Evolutionary conservation across 2,329 filamentous ascomycete genomes (phyloP).

Genomic region (Dothideomycetidae sp.): DNA sequence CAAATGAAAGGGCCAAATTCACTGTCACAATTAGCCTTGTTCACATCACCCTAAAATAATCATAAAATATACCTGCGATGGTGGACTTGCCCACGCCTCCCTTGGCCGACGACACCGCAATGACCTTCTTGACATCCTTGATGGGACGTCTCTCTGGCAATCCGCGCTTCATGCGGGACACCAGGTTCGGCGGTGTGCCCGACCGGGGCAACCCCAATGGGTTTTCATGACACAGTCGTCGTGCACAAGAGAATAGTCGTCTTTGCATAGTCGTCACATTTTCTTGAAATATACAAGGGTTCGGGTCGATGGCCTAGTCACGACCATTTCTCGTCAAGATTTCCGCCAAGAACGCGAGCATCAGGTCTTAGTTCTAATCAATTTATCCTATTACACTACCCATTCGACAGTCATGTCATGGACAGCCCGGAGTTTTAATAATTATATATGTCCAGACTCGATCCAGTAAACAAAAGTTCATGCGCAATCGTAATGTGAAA

Average conservation of each 20-base stretch:
- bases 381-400: too few relatives aligned
- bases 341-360: too few relatives aligned
- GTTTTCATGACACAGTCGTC: constrained; percentile 60
- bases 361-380: too few relatives aligned
- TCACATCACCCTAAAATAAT: not conserved
- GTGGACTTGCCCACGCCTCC: constrained; percentile 98
- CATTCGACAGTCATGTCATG: too few relatives aligned
- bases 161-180: constrained; percentile 58
- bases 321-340: too few relatives aligned
- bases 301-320: too few relatives aligned
- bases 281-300: too few relatives aligned
- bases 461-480: too few relatives aligned
- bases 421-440: not conserved
- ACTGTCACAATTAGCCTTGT: constrained; percentile 22
- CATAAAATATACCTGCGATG: constrained; percentile 61
- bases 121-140: constrained; percentile 71
- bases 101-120: constrained; percentile 94
- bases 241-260: constrained; percentile 42
- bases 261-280: constrained; percentile 26
- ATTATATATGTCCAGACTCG: not conserved
- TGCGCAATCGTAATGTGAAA: too few relatives aligned
- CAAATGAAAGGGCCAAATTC: constrained; percentile 79
- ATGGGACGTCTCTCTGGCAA: constrained; percentile 72
- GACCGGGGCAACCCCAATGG: constrained; percentile 74
- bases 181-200: constrained; percentile 49